Evolutionary conservation across 2,329 filamentous ascomycete species (phyloP).

Genomic region (Colletotrichum sp.): DNA sequence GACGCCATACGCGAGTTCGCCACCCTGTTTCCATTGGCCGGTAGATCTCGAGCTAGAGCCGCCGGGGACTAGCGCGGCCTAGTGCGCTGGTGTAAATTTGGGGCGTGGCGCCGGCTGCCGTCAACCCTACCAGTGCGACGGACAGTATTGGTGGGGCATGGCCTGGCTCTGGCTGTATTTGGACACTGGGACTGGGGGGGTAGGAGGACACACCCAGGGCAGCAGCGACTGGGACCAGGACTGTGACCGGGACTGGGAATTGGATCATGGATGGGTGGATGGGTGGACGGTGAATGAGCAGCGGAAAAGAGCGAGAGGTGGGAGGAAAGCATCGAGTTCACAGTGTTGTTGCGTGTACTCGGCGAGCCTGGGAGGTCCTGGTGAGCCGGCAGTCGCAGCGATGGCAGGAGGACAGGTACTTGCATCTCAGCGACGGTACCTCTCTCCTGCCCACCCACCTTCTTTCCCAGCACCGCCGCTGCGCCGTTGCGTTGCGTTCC

Average conservation of each 20-base stretch:
- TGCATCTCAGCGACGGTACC: not conserved
- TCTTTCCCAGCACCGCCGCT: not conserved
- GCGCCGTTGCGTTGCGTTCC: not conserved
- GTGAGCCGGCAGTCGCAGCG: not conserved
- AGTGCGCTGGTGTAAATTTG: slow-evolving; percentile 19
- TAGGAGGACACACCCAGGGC: not conserved
- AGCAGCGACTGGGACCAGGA: not conserved
- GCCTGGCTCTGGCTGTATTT: not conserved
- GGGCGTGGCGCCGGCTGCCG: slow-evolving; percentile 21
- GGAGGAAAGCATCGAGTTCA: not conserved
- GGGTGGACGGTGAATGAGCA: not conserved
- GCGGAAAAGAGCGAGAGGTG: not conserved
- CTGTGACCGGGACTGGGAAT: not conserved
- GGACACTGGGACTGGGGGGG: not conserved
- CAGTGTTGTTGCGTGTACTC: slow-evolving; percentile 2
- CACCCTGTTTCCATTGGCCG: slow-evolving; percentile 19
- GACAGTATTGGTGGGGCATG: slow-evolving; percentile 7
- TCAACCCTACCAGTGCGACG: slow-evolving; percentile 18
- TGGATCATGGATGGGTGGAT: not conserved
- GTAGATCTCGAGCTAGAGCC: slow-evolving; percentile 8
- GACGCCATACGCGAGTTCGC: slow-evolving; percentile 23
- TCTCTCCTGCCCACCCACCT: not conserved
- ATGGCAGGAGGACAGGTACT: not conserved
- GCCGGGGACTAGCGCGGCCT: slow-evolving; percentile 8
- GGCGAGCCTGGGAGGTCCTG: not conserved